Conservation (phyloP, 106 monocot species). For the Dendrobium huoshanense region DNA sequence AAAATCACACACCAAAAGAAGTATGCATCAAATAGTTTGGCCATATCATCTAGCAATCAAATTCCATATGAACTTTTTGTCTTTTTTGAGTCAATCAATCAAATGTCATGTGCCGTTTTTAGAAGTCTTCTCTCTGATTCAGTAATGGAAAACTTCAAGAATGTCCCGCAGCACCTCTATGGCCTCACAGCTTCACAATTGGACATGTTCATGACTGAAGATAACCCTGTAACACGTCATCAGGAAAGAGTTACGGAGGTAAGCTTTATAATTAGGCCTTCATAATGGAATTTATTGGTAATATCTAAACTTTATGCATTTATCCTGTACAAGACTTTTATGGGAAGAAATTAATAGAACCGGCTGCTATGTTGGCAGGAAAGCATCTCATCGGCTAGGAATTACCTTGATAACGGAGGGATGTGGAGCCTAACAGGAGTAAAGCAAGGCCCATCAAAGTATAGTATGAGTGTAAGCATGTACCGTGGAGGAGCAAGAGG, state of each 20-base stretch:
- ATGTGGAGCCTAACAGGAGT: constrained; percentile 67
- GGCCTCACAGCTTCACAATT: constrained; percentile 72
- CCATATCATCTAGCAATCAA: not conserved
- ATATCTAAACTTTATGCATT: not conserved
- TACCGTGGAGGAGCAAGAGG: constrained; percentile 74
- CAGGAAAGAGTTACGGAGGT: constrained; percentile 78
- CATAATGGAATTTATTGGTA: not conserved
- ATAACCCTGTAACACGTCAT: constrained; percentile 63
- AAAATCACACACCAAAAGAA: not conserved
- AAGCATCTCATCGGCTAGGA: constrained; percentile 79
- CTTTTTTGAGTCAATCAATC: not conserved
- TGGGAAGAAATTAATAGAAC: not conserved
- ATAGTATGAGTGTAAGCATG: constrained; percentile 93
- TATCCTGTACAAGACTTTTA: not conserved
- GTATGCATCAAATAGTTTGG: not conserved
- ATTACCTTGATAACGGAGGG: constrained; percentile 86
- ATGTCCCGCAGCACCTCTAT: constrained; percentile 63
- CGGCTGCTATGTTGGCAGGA: constrained; percentile 28
- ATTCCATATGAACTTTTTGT: not conserved
- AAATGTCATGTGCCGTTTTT: not conserved
- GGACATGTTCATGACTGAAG: constrained; percentile 99
- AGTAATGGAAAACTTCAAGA: constrained; percentile 94
- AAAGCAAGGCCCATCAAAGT: constrained; percentile 51
- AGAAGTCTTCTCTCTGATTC: constrained; percentile 8
- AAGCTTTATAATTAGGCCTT: not conserved